phyloP scores from a whole-genome alignment of 805 yeast species.

The Sugiyamaella smithiae region DNA sequence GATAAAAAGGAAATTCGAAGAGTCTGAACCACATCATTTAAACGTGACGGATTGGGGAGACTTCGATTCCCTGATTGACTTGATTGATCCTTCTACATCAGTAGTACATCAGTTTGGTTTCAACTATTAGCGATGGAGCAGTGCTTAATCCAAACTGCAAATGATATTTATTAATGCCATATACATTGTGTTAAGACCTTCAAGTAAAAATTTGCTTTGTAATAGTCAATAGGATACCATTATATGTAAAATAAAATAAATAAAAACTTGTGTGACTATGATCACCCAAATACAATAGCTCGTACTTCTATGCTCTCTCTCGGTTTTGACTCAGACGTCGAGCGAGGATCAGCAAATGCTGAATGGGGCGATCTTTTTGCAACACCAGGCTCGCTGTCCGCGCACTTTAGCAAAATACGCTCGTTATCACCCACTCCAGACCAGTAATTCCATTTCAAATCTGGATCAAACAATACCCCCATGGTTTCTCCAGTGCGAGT shows the following conservation, averaged over 20 bases:
- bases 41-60: slow-evolving; percentile 1
- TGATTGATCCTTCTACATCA: neutral
- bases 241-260: no score
- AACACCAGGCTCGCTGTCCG: neutral
- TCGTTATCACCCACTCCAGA: neutral
- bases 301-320: neutral
- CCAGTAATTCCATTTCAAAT: neutral
- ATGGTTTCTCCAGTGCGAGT: neutral
- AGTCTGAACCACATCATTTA: neutral
- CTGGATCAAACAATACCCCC: neutral
- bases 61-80: neutral
- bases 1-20: neutral
- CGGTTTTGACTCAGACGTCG: neutral
- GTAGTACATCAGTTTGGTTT: no score
- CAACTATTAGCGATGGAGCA: no score
- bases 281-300: neutral
- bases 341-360: neutral
- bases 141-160: no score
- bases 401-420: neutral
- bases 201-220: no score
- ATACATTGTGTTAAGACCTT: no score
- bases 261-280: no score
- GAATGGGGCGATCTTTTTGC: neutral
- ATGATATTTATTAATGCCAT: no score
- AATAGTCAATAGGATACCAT: no score